Base-by-base conservation (phyloP, 2,329 filamentous ascomycete species). In the Arthrinium puccinioides region DNA sequence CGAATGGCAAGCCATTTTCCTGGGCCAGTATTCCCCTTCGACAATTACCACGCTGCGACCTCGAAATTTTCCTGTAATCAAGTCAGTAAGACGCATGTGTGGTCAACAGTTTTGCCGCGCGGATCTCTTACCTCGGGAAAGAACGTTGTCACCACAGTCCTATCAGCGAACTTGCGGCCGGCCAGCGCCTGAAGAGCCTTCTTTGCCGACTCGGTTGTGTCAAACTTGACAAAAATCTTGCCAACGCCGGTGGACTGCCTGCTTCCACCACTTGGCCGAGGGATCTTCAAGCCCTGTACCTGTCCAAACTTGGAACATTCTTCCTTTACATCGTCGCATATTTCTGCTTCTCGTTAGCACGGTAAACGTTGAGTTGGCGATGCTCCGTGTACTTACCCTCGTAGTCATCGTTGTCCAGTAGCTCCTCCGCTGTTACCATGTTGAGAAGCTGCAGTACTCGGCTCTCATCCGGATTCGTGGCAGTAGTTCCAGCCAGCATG, bases 141-240 rank as follows among this genome's bases (percentile, higher is more conserved):
- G 64, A 92, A 96, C 4, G 92, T 97, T 3, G 87, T 88, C 10
- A 98, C 88, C 20, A 98, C 94, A 4, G 92, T 98, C 51, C 94
- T 79, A 64, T 97, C 87, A 1, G 89, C 86, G 59, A 98, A 99
- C 60, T 97, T 96, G 47, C 94, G 77, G 32, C 92, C 92, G 21
- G 94, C 92, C 50, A 99, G 70, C n/a, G 87, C 82, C 52, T 83
- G 81, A 39, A 98, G 70, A 7, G 92, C 94, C 54, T 86, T 89
- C 44, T 84, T 82, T 15, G 90, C 86, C 8, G 82, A 79, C 35
- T 88, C 87, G 3, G 76, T 67, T 4, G 71, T 76, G 46, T 92
- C 86, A 55, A 87, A 98, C 60, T 96, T 97, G 67, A 98, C 82
- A 58, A 83, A 98, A 49, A 99, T 97, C 72, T 97, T 98, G 57